These are phyloP conservation scores for Geranium incanum DNA, from an alignment of 441 rosid genomes.

Conservation along the genomic window DNA sequence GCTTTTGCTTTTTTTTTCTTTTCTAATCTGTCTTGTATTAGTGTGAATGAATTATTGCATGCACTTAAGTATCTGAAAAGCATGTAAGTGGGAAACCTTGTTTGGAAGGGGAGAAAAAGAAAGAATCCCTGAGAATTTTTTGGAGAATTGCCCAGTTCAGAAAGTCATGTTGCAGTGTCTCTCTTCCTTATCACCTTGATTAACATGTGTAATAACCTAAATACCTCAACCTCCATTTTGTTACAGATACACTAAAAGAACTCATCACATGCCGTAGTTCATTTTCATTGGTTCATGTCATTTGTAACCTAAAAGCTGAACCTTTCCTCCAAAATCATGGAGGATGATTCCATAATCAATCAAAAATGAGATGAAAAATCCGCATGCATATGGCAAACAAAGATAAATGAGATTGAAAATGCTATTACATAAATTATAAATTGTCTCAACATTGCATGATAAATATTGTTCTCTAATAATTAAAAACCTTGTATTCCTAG, in stretches of 20 bases:
- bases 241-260: neutral
- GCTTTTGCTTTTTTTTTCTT: too few relatives aligned
- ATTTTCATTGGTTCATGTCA: neutral
- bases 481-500: constrained; percentile 9
- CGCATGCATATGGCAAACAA: neutral
- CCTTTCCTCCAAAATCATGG: too few relatives aligned
- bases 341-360: neutral
- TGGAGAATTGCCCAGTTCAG: neutral
- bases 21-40: too few relatives aligned
- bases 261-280: neutral
- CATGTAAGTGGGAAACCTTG: neutral
- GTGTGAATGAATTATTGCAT: neutral
- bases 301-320: too few relatives aligned
- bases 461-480: neutral
- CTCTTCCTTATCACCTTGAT: neutral
- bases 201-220: neutral
- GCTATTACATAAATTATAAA: neutral
- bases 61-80: neutral
- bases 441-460: neutral
- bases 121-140: neutral
- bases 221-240: neutral
- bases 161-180: constrained; percentile 2
- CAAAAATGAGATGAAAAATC: neutral
- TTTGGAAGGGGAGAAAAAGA: neutral
- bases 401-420: neutral